Evolutionary conservation across 2,329 filamentous ascomycete genomes (phyloP), one percentile per base, ranked within the genome.

Genomic region (Aspergillus eucalypticola): DNA sequence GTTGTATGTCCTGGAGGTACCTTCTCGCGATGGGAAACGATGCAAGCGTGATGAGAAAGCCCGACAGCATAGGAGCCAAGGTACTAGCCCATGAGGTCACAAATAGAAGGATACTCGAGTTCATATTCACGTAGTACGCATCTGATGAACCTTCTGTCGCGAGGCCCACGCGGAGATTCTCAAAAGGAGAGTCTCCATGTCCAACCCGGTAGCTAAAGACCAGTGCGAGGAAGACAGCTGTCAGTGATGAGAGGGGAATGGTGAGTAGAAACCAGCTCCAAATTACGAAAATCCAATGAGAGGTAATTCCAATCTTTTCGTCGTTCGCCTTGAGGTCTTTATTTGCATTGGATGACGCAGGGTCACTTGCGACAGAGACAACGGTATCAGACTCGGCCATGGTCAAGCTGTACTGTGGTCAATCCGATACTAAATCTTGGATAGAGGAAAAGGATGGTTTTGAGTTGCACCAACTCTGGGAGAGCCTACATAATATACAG

Each of bases 1-100:
- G 48, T 21, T 46, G 58, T 25, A 61, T 46, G 11, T 58, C 51
- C 0, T 54, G 15, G 8, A 60, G 54, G 15, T 69, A 54, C 17
- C 39, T 25, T 8, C 53, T 51, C 2, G 66, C 64, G 6, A 69
- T 60, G 17, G 66, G 67, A 50, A 66, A 71, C 15, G 69, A 70
- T 8, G 61, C 62, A 29, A 71, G 58, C 13, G 63, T 62, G 55
- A 71, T 66, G 19, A 67, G 44, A 44, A 68, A 65, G 10, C 67
- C 66, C 1, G 60, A 54, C n/a, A 71, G 54, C 54, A 70, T 56
- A 7, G 67, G 65, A 0, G 64, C 69, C 2, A 69, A 32, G 13
- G 64, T 69, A 50, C 69, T 71, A 3, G 49, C 49, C 49, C 49
- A 58, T 13, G 56, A 58, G 1, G 56, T 42, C 5, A 62, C 32